These are phyloP conservation scores for Fraxinus albicans DNA, from an alignment of 305 asterid species.

Conservation along the genomic window DNA sequence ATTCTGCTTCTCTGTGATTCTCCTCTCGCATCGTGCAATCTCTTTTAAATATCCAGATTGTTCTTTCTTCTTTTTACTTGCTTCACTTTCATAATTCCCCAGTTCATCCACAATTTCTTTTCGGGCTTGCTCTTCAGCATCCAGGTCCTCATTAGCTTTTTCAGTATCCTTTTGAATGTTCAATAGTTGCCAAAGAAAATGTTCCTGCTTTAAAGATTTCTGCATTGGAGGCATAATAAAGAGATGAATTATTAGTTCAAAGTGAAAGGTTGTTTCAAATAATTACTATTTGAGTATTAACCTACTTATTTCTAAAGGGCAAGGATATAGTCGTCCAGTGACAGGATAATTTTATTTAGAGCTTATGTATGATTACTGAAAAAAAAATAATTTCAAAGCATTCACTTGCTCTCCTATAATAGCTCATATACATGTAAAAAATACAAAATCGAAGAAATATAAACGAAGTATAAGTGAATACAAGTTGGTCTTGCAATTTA, in stretches of 20 bases:
- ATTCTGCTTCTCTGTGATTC: slow-evolving; percentile 71
- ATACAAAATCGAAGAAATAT: slow-evolving; percentile 1
- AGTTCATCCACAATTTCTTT: slow-evolving; percentile 81
- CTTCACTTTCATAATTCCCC: slow-evolving; percentile 69
- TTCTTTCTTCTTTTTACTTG: slow-evolving; percentile 72
- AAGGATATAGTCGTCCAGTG: neutral
- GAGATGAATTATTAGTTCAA: slow-evolving; percentile 18
- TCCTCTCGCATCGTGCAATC: slow-evolving; percentile 67
- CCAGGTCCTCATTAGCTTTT: slow-evolving; percentile 81
- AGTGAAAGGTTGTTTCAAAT: slow-evolving; percentile 8
- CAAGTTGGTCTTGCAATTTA: slow-evolving; percentile 90
- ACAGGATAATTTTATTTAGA: neutral
- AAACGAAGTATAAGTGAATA: slow-evolving; percentile 21
- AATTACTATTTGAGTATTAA: neutral
- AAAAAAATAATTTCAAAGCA: slow-evolving; percentile 11
- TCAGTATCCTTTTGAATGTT: slow-evolving; percentile 75
- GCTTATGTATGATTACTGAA: slow-evolving; percentile 5
- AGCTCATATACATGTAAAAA: slow-evolving; percentile 16
- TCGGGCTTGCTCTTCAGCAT: slow-evolving; percentile 66
- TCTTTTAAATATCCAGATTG: slow-evolving; percentile 78
- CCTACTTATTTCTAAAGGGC: neutral
- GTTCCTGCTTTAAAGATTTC: slow-evolving; percentile 86
- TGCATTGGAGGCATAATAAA: slow-evolving; percentile 37
- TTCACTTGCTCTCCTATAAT: slow-evolving; percentile 7
- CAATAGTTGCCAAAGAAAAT: slow-evolving; percentile 85